phyloP scores from a whole-genome alignment of 345 rosid species.

The Eutrema yunnanense region DNA sequence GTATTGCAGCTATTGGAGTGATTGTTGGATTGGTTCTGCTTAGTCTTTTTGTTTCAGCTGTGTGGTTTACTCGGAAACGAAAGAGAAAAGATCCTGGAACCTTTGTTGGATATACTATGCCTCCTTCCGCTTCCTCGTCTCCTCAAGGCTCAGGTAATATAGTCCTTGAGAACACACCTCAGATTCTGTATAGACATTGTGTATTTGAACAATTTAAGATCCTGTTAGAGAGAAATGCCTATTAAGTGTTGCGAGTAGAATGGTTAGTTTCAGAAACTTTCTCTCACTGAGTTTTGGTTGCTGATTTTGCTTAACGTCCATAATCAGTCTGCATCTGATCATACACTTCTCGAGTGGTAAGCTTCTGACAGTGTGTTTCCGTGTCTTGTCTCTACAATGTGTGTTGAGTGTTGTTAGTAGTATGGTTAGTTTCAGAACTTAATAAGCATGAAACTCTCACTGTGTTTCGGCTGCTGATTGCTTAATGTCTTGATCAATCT shows the following conservation, averaged over 20 bases:
- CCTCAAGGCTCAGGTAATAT: constrained; percentile 84
- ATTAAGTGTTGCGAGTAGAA: background rate
- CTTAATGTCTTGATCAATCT: background rate
- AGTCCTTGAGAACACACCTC: background rate
- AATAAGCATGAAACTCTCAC: background rate
- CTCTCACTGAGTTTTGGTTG: background rate
- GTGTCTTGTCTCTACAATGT: background rate
- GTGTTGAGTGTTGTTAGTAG: background rate
- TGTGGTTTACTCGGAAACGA: constrained; percentile 57
- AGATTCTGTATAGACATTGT: background rate
- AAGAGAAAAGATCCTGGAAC: constrained; percentile 46
- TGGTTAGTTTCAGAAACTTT: background rate
- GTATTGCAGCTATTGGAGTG: constrained; percentile 54
- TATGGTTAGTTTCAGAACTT: background rate
- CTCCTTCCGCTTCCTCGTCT: constrained; percentile 75
- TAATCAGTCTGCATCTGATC: background rate
- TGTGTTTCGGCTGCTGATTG: background rate
- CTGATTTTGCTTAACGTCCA: background rate
- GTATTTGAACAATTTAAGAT: background rate
- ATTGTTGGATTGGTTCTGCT: constrained; percentile 57
- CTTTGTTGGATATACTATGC: constrained; percentile 51
- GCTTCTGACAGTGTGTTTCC: background rate
- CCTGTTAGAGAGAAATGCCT: background rate
- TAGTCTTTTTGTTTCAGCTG: constrained; percentile 63
- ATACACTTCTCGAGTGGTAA: background rate